A percentile compares a stretch with the other conserved stretches of the same genome.
These are phyloP conservation scores for Phytophthora parvispora DNA, from an alignment of 352 stramenopile genomes.

Conservation along the genomic window DNA sequence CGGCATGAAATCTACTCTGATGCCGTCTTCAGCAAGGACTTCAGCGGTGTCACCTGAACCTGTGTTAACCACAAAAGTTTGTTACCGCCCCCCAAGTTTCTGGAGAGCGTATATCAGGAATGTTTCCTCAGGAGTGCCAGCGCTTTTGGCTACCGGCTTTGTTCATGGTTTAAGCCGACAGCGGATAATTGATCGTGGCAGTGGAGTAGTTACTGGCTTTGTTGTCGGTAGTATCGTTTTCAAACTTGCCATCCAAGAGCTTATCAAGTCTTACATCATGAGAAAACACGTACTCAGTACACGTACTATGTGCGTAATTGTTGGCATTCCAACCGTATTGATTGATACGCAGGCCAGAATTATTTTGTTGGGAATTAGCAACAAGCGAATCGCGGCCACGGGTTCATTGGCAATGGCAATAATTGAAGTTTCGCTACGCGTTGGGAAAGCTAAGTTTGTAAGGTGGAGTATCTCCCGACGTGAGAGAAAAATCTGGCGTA, in stretches of 20 bases:
- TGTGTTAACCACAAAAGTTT: neutral
- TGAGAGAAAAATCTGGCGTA: neutral
- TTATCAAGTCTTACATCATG: neutral
- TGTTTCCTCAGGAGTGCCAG: neutral
- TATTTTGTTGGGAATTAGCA: neutral
- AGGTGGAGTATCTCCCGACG: neutral
- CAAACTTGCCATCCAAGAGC: neutral
- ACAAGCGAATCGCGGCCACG: neutral
- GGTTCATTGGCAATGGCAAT: neutral
- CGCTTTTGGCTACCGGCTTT: neutral
- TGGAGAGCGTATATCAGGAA: neutral
- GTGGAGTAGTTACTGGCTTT: neutral
- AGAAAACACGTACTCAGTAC: constrained; percentile 1
- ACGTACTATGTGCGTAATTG: neutral
- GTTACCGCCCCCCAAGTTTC: neutral
- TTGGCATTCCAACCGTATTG: neutral
- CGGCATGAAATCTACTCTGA: neutral
- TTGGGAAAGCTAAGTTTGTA: neutral
- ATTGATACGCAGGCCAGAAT: neutral
- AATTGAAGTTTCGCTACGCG: neutral
- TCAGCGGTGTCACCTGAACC: neutral
- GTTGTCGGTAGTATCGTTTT: neutral
- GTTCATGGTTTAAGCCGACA: neutral
- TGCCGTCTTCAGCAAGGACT: neutral
- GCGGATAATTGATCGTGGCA: neutral